phyloP scores from a whole-genome alignment of 2,329 filamentous ascomycete genomes.

The Scytalidium sp. region DNA sequence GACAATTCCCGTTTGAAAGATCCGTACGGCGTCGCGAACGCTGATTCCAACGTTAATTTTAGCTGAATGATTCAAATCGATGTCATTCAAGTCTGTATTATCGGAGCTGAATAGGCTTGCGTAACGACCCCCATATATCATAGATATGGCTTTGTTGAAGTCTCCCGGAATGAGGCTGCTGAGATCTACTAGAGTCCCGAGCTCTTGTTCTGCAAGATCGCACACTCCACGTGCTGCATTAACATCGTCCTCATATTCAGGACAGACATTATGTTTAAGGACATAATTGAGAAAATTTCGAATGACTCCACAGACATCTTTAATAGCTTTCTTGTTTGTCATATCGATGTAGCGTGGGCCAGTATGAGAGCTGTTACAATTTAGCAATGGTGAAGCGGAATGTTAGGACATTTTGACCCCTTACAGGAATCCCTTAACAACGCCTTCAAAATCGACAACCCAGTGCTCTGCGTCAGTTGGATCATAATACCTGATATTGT shows the following conservation, averaged over 20 bases:
- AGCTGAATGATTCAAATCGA: conserved; percentile 23
- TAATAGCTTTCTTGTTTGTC: conserved; percentile 48
- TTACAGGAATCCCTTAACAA: conserved; percentile 77
- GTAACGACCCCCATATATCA: conserved; percentile 57
- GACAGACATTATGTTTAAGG: conserved; percentile 79
- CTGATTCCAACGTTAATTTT: conserved; percentile 15
- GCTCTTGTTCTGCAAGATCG: conserved; percentile 62
- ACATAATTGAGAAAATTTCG: conserved; percentile 89
- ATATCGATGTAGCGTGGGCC: conserved; percentile 56
- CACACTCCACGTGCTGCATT: conserved; percentile 64
- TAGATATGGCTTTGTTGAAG: conserved; percentile 76
- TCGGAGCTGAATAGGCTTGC: conserved; percentile 10
- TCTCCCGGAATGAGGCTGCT: conserved; percentile 61
- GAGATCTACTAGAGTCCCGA: conserved; percentile 55
- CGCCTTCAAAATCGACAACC: conserved; percentile 75
- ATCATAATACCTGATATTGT: conserved; percentile 46
- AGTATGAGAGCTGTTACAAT: conserved; percentile 44
- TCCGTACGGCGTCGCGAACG: conserved; percentile 36
- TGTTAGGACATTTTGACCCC: conserved; percentile 24
- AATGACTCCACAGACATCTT: conserved; percentile 64
- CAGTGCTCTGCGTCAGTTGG: conserved; percentile 53
- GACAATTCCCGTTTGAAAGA: conserved; percentile 43
- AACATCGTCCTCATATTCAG: conserved; percentile 71
- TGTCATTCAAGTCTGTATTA: conserved; percentile 20
- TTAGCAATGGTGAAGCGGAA: conserved; percentile 10